Percentiles rank a stretch among this genome's conserved stretches.
phyloP scores from a whole-genome alignment of 805 yeast species.

The Sugiyamaella floridensis region DNA sequence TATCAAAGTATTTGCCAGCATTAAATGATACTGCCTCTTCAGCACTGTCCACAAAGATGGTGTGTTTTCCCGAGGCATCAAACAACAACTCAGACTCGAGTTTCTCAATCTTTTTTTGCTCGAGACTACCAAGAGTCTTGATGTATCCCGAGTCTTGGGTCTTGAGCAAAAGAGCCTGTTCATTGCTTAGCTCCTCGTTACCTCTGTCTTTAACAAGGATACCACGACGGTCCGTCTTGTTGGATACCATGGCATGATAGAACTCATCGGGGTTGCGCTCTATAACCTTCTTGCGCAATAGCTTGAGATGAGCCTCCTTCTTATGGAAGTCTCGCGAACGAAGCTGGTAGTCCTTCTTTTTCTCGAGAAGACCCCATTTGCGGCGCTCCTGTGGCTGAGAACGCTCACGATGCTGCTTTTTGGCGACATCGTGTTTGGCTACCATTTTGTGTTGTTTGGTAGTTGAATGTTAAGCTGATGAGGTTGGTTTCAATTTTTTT shows the following conservation, averaged over 20 bases:
- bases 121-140: constrained; percentile 66
- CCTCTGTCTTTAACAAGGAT: constrained; percentile 55
- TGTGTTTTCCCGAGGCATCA: constrained; percentile 62
- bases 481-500: background rate
- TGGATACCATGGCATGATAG: constrained; percentile 83
- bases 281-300: constrained; percentile 63
- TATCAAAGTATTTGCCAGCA: constrained; percentile 61
- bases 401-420: constrained; percentile 93
- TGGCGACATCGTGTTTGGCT: constrained; percentile 71
- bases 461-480: background rate
- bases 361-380: constrained; percentile 80
- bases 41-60: constrained; percentile 70
- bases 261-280: constrained; percentile 89
- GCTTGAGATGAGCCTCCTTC: constrained; percentile 56
- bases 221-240: constrained; percentile 64
- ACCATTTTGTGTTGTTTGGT: constrained; percentile 1
- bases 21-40: constrained; percentile 51
- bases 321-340: constrained; percentile 59
- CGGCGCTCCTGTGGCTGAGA: constrained; percentile 73
- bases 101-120: constrained; percentile 56
- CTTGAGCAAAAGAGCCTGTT: constrained; percentile 75
- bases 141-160: constrained; percentile 88
- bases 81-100: constrained; percentile 34
- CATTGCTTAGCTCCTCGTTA: constrained; percentile 49
- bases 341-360: constrained; percentile 76